These are phyloP conservation scores for Centaurea solstitialis DNA, from an alignment of 129 eudicot genomes.

Conservation along the genomic window DNA sequence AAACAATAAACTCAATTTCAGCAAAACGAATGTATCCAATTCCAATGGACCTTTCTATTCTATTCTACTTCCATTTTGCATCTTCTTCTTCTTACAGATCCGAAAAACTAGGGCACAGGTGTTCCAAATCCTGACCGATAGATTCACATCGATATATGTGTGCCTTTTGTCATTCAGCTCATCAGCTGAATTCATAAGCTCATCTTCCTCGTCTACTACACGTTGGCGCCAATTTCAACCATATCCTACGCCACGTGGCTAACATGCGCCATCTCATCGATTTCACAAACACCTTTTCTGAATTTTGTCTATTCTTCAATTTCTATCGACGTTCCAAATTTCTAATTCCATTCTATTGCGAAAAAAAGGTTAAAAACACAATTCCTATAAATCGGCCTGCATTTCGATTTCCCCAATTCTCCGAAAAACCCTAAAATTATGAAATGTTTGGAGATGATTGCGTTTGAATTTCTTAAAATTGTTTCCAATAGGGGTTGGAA, in stretches of 20 bases:
- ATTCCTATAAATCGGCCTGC: not conserved
- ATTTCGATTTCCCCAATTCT: constrained; percentile 14
- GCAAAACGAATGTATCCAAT: not conserved
- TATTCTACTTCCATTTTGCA: constrained; percentile 6
- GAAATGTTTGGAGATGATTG: not conserved
- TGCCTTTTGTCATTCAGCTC: constrained; percentile 26
- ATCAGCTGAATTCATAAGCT: constrained; percentile 11
- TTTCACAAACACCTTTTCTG: constrained; percentile 35
- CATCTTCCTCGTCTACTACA: constrained; percentile 26
- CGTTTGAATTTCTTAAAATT: not conserved
- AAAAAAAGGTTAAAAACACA: constrained; percentile 12
- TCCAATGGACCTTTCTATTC: constrained; percentile 21
- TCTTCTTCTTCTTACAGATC: not conserved
- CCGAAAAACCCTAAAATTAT: constrained; percentile 6
- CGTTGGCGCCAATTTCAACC: constrained; percentile 22
- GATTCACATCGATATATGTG: not conserved
- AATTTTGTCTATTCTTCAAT: constrained; percentile 22
- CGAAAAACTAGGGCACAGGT: not conserved
- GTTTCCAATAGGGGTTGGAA: not conserved
- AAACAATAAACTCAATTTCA: constrained; percentile 1
- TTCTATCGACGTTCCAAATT: not conserved
- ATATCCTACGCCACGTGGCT: constrained; percentile 48
- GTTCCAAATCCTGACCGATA: not conserved
- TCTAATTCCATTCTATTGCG: not conserved
- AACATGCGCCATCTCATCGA: constrained; percentile 40